A percentile compares a stretch with the other conserved stretches of the same genome.
Evolutionary conservation across 169 alveolate genomes (phyloP).

Genomic region (Plasmodium sp.): DNA sequence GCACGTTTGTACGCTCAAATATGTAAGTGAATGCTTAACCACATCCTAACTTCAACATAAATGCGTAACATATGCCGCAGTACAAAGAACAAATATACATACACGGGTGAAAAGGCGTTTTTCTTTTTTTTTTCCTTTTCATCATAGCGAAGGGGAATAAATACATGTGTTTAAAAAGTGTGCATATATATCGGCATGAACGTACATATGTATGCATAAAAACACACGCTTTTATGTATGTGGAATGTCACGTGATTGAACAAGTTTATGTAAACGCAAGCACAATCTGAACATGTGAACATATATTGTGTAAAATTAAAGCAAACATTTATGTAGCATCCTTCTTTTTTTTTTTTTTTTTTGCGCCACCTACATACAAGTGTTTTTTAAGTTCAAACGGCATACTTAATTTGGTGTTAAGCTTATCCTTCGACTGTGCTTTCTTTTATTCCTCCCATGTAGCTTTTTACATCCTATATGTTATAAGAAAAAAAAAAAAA

Average conservation of each 20-base stretch:
- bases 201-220: neutral
- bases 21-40: constrained; percentile 1
- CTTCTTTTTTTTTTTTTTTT: neutral
- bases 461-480: neutral
- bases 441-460: neutral
- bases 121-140: neutral
- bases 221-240: neutral
- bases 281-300: neutral
- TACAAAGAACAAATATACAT: neutral
- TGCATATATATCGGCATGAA: constrained; percentile 1
- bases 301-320: constrained; percentile 8
- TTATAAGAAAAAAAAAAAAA: neutral
- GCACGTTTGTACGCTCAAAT: neutral
- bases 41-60: constrained; percentile 12
- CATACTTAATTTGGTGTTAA: neutral
- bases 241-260: neutral
- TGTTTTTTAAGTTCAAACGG: neutral
- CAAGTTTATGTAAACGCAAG: neutral
- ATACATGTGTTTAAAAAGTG: neutral
- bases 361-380: neutral
- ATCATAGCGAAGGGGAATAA: neutral
- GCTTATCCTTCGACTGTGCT: neutral
- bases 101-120: neutral
- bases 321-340: neutral
- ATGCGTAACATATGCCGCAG: neutral